Conservation (phyloP, 805 yeast species). For the Ogataea pilisensis region DNA sequence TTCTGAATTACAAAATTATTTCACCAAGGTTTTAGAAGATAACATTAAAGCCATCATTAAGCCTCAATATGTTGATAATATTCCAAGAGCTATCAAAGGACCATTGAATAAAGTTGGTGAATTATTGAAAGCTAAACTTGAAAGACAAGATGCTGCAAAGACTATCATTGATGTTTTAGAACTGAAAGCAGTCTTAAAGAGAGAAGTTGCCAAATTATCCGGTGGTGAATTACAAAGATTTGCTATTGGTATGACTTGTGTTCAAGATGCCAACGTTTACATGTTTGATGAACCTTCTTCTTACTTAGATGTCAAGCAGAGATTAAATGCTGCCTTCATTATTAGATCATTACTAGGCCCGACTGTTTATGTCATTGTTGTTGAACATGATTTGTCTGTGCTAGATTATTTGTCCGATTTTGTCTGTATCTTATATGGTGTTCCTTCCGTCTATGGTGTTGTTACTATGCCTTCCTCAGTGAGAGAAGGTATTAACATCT, state of each 20-base stretch:
- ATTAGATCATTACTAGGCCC: constrained; percentile 81
- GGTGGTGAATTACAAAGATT: constrained; percentile 99
- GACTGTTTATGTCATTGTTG: constrained; percentile 85
- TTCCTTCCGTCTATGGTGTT: constrained; percentile 98
- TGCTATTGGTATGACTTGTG: constrained; percentile 96
- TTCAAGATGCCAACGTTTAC: constrained; percentile 90
- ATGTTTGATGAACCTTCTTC: constrained; percentile 99
- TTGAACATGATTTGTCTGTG: constrained; percentile 98
- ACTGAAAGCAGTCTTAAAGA: constrained; percentile 66
- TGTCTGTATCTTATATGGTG: constrained; percentile 95
- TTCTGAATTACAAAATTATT: constrained; percentile 92
- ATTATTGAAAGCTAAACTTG: constrained; percentile 70
- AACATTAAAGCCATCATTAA: constrained; percentile 94
- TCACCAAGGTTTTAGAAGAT: constrained; percentile 91
- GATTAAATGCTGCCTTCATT: constrained; percentile 94
- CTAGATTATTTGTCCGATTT: constrained; percentile 95
- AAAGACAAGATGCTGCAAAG: constrained; percentile 65
- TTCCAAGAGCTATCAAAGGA: constrained; percentile 94
- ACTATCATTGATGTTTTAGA: constrained; percentile 68
- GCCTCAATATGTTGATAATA: constrained; percentile 98
- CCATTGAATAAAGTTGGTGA: constrained; percentile 84
- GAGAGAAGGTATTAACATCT: constrained; percentile 98
- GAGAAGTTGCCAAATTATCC: constrained; percentile 86
- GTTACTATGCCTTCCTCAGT: constrained; percentile 95
- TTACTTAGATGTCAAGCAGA: constrained; percentile 96